These are phyloP conservation scores for Rhodotorula sp. DNA, from an alignment of 1,284 basidiomycete species.

Conservation along the genomic window DNA sequence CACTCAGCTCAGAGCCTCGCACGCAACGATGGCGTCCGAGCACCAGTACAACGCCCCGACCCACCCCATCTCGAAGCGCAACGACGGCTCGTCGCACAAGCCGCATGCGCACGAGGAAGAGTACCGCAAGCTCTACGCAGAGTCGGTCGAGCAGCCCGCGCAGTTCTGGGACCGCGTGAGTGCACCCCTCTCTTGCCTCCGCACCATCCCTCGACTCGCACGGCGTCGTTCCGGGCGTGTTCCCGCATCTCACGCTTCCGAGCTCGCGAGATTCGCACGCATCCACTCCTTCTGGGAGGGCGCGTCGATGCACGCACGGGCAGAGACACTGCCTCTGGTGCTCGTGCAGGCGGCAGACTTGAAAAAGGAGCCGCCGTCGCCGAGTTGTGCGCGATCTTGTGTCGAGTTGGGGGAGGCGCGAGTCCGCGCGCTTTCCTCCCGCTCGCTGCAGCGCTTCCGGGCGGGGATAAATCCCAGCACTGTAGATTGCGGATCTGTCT, in stretches of 20 bases:
- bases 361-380: not conserved
- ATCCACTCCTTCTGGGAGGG: no score
- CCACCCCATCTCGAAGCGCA: conserved; percentile 34
- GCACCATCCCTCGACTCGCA: no score
- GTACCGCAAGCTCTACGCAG: conserved; percentile 44
- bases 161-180: conserved; percentile 83
- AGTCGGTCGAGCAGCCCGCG: conserved; percentile 62
- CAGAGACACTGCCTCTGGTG: no score
- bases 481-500: no score
- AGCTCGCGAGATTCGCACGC: no score
- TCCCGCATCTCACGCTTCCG: no score
- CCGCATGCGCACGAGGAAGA: conserved; percentile 73
- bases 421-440: not conserved
- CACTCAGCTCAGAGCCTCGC: not conserved
- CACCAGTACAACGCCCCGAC: conserved; percentile 15
- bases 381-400: not conserved
- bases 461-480: no score
- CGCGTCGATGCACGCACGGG: no score
- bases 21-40: not conserved
- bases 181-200: conserved; percentile 9
- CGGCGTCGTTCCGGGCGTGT: no score
- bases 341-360: no score
- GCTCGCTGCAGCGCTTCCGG: not conserved
- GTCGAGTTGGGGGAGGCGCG: not conserved
- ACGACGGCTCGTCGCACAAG: conserved; percentile 19